These are phyloP conservation scores for Grammothele lineata DNA, from an alignment of 768 basidiomycete genomes.

Conservation along the genomic window DNA sequence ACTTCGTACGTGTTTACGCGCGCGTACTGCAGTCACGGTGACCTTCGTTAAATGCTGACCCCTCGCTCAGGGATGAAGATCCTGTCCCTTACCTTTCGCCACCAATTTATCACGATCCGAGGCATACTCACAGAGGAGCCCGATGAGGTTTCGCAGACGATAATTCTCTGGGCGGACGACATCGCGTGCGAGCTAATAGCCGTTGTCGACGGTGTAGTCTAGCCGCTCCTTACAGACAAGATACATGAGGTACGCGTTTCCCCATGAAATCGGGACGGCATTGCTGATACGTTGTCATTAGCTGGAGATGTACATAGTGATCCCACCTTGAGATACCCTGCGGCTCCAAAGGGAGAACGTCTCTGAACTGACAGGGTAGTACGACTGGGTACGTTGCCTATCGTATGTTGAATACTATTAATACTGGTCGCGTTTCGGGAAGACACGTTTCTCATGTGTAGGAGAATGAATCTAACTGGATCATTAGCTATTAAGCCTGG, in stretches of 20 bases:
- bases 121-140: conserved; percentile 69
- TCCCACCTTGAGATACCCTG: conserved; percentile 26
- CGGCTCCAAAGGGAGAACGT: conserved; percentile 31
- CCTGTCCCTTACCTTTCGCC: conserved; percentile 88
- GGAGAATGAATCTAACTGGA: conserved; percentile 90
- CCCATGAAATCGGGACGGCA: conserved; percentile 69
- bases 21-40: no score
- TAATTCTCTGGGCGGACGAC: conserved; percentile 89
- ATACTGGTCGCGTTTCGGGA: no score
- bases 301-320: conserved; percentile 21
- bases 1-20: conserved; percentile 49
- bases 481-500: conserved; percentile 91
- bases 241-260: conserved; percentile 79
- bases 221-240: conserved; percentile 62
- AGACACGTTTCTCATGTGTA: conserved; percentile 66
- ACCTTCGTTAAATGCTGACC: no score
- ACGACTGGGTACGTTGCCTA: conserved; percentile 9
- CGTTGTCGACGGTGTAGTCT: conserved; percentile 77
- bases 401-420: no score
- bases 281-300: conserved; percentile 20
- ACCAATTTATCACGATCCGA: conserved; percentile 79
- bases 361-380: conserved; percentile 13
- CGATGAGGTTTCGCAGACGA: conserved; percentile 84
- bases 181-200: conserved; percentile 86
- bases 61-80: conserved; percentile 76